Base-by-base conservation (phyloP, 2,329 filamentous ascomycete species). In the Hymenoscyphus salicellus region DNA sequence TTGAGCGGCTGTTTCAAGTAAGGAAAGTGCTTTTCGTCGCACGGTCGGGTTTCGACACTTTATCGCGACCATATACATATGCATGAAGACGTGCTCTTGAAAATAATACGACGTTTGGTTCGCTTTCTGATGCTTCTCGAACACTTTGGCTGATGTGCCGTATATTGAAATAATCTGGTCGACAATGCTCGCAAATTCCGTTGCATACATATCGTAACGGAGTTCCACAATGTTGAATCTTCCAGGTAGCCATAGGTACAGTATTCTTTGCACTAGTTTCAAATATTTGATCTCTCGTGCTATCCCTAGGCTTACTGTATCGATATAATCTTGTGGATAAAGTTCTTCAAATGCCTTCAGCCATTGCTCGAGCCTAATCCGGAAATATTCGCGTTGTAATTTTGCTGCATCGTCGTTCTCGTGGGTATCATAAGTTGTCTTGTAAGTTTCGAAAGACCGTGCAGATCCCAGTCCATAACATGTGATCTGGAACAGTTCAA, bases 401-500 rank as follows among this genome's bases (percentile, higher is more conserved):
- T 20, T 59, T 4, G 33, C 33, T 14, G 17, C 23, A 17, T 23
- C 33, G 26, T 36, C n/a, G 23, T 41, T 23, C 23, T 52, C 33
- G 16, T 20, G 32, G n/a, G 11, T 46, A n/a, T 30, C n/a, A n/a
- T 59, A 5, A 28, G n/a, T 59, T 6, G 43, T 23, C 11, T 59
- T 41, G 33, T 41, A 41, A 14, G 2, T 16, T 8, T 28, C n/a
- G 23, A 59, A 59, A 41, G 57, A 41, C 4, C 57, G 14, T 17
- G 57, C 57, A 46, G 33, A 59, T 7, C 26, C n/a, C 16, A 59
- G 23, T 17, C 57, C 33, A 28, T 59, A 46, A 11, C 57, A 41
- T 10, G 36, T 46, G 14, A 59, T 59, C 14, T 59, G 33, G 23
- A 59, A 59, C 33, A 59, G n/a, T 36, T 59, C 57, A 59, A 59